Evolutionary conservation across 495 filamentous ascomycete species (phyloP).

Genomic region (Podospora bellae-mahoneyi): DNA sequence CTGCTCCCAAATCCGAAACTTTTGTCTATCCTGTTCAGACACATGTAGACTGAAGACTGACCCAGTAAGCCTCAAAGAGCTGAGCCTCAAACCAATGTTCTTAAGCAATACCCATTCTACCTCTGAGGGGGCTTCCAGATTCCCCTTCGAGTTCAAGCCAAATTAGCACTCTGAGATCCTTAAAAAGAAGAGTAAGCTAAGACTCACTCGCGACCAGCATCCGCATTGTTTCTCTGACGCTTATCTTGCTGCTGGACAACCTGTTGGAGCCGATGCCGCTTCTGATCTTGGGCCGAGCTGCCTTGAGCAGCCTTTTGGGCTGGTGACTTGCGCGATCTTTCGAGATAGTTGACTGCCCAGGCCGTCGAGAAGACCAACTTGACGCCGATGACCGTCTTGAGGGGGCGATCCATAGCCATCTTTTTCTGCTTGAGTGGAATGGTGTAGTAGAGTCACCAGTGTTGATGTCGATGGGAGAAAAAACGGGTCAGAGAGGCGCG

Average conservation of each 20-base stretch:
- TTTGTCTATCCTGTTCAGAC: no score
- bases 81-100: no score
- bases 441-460: background rate
- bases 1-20: no score
- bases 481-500: background rate
- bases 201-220: background rate
- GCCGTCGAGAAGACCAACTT: background rate
- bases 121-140: background rate
- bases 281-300: background rate
- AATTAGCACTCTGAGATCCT: background rate
- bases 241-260: background rate
- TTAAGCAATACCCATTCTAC: background rate
- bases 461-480: background rate
- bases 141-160: background rate
- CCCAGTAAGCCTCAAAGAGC: no score
- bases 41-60: no score
- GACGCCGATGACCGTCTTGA: background rate
- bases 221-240: background rate
- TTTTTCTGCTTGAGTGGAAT: background rate
- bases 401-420: background rate
- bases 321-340: background rate
- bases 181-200: background rate
- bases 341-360: background rate
- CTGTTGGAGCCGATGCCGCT: background rate
- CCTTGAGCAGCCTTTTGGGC: background rate